Evolutionary conservation across 345 rosid genomes (phyloP).

Genomic region (Corymbia maculata): DNA sequence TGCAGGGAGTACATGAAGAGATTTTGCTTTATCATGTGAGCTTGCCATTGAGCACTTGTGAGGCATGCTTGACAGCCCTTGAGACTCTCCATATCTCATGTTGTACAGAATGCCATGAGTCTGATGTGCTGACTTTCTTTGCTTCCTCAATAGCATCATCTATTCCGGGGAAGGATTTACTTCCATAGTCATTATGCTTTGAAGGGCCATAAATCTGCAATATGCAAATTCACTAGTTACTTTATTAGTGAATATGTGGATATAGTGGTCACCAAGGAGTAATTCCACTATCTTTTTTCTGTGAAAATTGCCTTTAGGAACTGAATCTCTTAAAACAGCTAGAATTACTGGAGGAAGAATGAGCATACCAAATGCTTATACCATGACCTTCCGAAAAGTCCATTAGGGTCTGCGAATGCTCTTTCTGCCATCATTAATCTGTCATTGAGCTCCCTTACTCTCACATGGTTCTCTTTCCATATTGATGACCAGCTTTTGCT

Average conservation of each 20-base stretch:
- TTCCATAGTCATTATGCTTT: constrained; percentile 66
- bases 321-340: neutral
- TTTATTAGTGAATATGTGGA: neutral
- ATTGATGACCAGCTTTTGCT: constrained; percentile 20
- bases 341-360: neutral
- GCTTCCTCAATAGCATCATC: constrained; percentile 64
- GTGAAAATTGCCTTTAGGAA: neutral
- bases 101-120: constrained; percentile 58
- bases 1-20: neutral
- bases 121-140: constrained; percentile 28
- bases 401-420: constrained; percentile 65
- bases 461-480: constrained; percentile 18
- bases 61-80: constrained; percentile 57
- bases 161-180: constrained; percentile 68
- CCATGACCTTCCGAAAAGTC: constrained; percentile 64
- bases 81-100: constrained; percentile 81
- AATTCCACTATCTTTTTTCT: neutral
- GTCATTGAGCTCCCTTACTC: constrained; percentile 59
- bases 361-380: constrained; percentile 61
- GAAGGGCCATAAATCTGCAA: constrained; percentile 65
- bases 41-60: constrained; percentile 53
- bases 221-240: neutral
- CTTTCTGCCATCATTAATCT: constrained; percentile 75
- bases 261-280: neutral
- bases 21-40: constrained; percentile 30